Evolutionary conservation across 192 early-diverging fungal species (phyloP).

Genomic region (Mortierella claussenii): DNA sequence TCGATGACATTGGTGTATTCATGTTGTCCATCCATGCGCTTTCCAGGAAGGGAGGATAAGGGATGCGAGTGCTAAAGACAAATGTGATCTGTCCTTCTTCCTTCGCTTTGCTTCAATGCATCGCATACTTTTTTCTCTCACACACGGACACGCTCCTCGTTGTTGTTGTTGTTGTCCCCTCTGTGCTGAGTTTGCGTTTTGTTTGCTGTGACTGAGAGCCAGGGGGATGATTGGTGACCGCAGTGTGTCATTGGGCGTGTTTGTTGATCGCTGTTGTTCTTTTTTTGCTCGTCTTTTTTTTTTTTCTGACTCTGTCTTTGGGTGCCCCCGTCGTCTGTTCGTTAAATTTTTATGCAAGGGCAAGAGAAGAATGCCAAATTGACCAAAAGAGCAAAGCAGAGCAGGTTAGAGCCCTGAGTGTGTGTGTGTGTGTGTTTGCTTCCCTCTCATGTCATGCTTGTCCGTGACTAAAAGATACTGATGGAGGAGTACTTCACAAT

Average conservation of each 20-base stretch:
- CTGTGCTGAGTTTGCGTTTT: background rate
- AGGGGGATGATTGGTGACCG: too few relatives aligned
- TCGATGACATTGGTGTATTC: background rate
- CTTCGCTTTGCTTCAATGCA: too few relatives aligned
- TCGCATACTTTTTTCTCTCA: too few relatives aligned
- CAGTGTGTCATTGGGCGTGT: too few relatives aligned
- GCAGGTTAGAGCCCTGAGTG: background rate
- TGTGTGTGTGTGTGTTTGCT: background rate
- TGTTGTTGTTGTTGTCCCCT: too few relatives aligned
- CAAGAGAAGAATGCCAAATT: background rate
- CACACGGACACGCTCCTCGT: too few relatives aligned
- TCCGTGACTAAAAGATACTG: too few relatives aligned
- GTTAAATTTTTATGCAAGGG: slow-evolving; percentile 14
- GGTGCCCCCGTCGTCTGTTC: too few relatives aligned
- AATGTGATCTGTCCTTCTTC: background rate
- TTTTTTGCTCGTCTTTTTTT: background rate
- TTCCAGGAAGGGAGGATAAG: background rate
- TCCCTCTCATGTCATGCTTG: background rate
- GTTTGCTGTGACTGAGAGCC: background rate
- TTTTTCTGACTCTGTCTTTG: background rate
- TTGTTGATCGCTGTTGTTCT: too few relatives aligned
- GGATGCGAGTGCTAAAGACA: background rate
- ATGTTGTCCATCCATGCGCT: too few relatives aligned
- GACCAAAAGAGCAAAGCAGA: background rate
- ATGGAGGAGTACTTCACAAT: too few relatives aligned